Evolutionary conservation across 2,329 filamentous ascomycete species (phyloP).

Genomic region (Aspergillus ibericus): DNA sequence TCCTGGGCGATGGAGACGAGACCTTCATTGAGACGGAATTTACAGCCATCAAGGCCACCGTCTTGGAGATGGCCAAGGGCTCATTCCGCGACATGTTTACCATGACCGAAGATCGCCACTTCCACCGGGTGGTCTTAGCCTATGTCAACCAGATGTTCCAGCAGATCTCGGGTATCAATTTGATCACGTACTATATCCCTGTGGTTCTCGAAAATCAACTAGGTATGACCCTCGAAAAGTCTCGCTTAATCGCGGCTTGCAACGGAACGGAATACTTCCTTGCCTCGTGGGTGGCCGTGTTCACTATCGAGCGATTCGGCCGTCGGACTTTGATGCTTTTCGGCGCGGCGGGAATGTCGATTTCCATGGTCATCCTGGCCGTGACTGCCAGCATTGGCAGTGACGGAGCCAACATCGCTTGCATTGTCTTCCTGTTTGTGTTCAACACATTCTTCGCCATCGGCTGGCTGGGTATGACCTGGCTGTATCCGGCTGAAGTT

Average conservation of each 20-base stretch:
- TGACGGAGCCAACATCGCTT: slow-evolving; percentile 26
- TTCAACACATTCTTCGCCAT: slow-evolving; percentile 69
- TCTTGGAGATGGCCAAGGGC: slow-evolving; percentile 50
- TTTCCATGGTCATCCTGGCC: slow-evolving; percentile 63
- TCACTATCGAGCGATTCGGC: slow-evolving; percentile 52
- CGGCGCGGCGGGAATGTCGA: slow-evolving; percentile 63
- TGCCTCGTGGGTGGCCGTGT: slow-evolving; percentile 52
- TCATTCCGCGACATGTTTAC: slow-evolving; percentile 61
- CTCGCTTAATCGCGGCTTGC: slow-evolving; percentile 53
- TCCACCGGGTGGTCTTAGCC: slow-evolving; percentile 56
- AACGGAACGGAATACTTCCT: slow-evolving; percentile 58
- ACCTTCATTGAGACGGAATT: slow-evolving; percentile 50
- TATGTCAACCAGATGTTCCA: slow-evolving; percentile 61
- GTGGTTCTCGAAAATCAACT: slow-evolving; percentile 46
- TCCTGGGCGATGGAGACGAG: slow-evolving; percentile 50
- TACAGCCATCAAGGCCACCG: slow-evolving; percentile 54
- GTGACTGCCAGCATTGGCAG: slow-evolving; percentile 28
- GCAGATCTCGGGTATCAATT: slow-evolving; percentile 48
- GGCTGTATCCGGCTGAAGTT: slow-evolving; percentile 52
- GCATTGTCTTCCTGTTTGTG: slow-evolving; percentile 54
- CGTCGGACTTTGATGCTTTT: slow-evolving; percentile 71
- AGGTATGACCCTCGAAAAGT: slow-evolving; percentile 40
- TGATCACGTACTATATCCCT: slow-evolving; percentile 49
- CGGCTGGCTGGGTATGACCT: slow-evolving; percentile 64
- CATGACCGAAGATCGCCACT: slow-evolving; percentile 56